Conservation (phyloP, 306 rosid genomes). For the Fagus sylvatica region DNA sequence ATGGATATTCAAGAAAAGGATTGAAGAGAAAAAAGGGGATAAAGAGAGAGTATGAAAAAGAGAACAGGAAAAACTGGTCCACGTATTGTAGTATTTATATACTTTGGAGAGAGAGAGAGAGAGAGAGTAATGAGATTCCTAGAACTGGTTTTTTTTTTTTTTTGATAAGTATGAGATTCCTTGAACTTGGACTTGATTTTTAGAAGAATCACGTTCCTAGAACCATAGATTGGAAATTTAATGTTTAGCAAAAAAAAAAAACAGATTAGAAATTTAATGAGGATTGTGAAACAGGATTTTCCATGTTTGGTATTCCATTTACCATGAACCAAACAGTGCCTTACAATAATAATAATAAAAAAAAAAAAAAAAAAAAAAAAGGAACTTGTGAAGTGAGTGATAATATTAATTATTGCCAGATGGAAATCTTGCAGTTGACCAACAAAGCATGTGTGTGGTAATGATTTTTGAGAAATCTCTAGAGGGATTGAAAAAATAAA, state of each 20-base stretch:
- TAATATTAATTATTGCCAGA: too few species aligned
- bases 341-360: background rate
- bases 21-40: background rate
- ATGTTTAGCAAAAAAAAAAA: too few species aligned
- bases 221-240: too few species aligned
- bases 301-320: background rate
- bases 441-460: too few species aligned
- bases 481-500: too few species aligned
- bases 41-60: background rate
- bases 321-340: background rate
- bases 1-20: background rate
- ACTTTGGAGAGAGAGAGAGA: background rate
- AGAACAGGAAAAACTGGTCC: conserved; percentile 26
- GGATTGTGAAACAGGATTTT: background rate
- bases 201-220: too few species aligned
- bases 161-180: too few species aligned
- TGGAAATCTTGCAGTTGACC: too few species aligned
- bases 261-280: too few species aligned
- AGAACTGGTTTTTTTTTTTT: background rate
- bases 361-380: background rate
- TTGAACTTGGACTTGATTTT: too few species aligned
- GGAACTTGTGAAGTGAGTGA: too few species aligned
- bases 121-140: background rate
- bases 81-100: conserved; percentile 11
- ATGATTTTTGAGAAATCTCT: too few species aligned